phyloP scores from a whole-genome alignment of 257 asterid species.

The Voacanga thouarsii region DNA sequence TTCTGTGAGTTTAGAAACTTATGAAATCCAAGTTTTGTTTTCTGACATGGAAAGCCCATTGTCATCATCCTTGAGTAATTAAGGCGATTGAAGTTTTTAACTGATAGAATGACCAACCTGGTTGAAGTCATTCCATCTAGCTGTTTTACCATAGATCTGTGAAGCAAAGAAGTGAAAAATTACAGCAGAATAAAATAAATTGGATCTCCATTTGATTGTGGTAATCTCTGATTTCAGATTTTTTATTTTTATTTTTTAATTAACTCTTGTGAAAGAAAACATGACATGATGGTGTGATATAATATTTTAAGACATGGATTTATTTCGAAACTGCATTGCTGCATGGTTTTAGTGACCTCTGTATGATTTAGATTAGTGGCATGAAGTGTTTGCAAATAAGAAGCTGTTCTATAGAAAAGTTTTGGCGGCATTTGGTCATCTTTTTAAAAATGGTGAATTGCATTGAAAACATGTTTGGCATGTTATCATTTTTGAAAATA shows the following conservation, averaged over 20 bases:
- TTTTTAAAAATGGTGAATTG: not conserved
- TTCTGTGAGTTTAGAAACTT: not conserved
- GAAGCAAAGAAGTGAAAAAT: not conserved
- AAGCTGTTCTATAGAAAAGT: not conserved
- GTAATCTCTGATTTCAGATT: not conserved
- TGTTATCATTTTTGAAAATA: not conserved
- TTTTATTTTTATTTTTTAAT: not conserved
- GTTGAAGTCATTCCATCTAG: not conserved
- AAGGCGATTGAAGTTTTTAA: not conserved
- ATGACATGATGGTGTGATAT: not conserved
- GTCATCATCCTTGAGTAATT: not conserved
- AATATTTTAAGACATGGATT: not conserved
- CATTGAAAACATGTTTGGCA: not conserved
- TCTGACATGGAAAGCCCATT: not conserved
- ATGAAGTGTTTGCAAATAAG: not conserved
- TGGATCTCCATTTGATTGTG: not conserved
- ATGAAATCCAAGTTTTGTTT: not conserved
- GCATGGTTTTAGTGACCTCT: not conserved
- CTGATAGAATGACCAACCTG: not conserved
- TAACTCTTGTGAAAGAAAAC: not conserved
- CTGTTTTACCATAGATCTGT: not conserved
- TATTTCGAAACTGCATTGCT: not conserved
- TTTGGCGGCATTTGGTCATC: not conserved
- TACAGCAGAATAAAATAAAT: not conserved
- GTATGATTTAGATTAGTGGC: not conserved